These are phyloP conservation scores for Pleurotus tuber-regium DNA, from an alignment of 768 basidiomycete species.

Conservation along the genomic window DNA sequence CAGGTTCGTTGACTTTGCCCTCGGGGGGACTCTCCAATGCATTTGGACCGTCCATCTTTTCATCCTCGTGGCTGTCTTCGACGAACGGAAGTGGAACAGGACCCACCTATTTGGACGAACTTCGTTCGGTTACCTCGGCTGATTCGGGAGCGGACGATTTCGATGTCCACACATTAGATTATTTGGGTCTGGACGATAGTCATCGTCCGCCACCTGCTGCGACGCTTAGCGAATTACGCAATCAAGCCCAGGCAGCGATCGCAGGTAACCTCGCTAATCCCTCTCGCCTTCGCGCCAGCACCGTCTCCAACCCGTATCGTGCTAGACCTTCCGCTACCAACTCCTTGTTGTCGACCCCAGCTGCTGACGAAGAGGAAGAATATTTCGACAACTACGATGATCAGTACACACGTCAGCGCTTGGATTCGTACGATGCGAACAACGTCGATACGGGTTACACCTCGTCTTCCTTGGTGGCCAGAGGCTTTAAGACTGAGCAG, in stretches of 20 bases:
- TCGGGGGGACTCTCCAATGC: slow-evolving; percentile 75
- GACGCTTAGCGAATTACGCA: slow-evolving; percentile 85
- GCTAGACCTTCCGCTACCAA: slow-evolving; percentile 55
- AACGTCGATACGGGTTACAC: slow-evolving; percentile 49
- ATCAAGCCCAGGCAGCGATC: slow-evolving; percentile 88
- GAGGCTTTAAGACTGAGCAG: slow-evolving; percentile 73
- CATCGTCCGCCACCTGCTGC: slow-evolving; percentile 78
- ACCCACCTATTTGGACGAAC: slow-evolving; percentile 71
- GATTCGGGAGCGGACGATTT: slow-evolving; percentile 84
- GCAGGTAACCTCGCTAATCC: slow-evolving; percentile 79
- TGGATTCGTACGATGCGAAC: slow-evolving; percentile 61
- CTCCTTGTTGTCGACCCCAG: slow-evolving; percentile 62
- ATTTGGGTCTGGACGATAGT: slow-evolving; percentile 89
- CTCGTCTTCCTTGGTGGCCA: slow-evolving; percentile 60
- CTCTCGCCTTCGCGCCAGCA: slow-evolving; percentile 81
- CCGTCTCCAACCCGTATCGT: slow-evolving; percentile 92
- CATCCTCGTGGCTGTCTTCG: slow-evolving; percentile 82
- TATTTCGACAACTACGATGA: slow-evolving; percentile 64
- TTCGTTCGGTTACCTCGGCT: slow-evolving; percentile 76
- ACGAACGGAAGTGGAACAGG: slow-evolving; percentile 54
- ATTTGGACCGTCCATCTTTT: slow-evolving; percentile 87
- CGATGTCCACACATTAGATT: slow-evolving; percentile 93
- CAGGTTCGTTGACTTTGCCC: slow-evolving; percentile 89
- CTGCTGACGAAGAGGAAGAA: slow-evolving; percentile 74
- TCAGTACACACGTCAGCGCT: slow-evolving; percentile 50